Evolutionary conservation across 2,329 filamentous ascomycete species (phyloP).

Genomic region (Arthrobotrys pseudoclavata): DNA sequence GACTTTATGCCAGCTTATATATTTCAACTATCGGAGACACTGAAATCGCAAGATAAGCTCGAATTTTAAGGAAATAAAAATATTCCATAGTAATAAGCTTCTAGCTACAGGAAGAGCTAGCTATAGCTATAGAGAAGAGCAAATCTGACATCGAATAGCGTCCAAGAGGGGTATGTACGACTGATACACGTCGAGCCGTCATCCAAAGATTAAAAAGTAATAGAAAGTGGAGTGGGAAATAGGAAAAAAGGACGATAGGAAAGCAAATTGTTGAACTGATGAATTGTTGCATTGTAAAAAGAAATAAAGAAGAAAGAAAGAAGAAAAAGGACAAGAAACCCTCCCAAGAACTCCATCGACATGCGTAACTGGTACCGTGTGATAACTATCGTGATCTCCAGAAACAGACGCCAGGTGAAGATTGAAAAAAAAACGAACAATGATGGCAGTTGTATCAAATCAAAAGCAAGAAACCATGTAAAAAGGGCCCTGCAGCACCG

Average conservation of each 20-base stretch:
- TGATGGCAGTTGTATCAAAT: slow-evolving; percentile 7
- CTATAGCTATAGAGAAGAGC: background rate
- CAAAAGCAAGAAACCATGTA: background rate
- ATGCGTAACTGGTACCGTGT: slow-evolving; percentile 46
- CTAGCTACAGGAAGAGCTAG: slow-evolving; percentile 1
- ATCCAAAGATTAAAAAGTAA: background rate
- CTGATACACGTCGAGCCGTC: background rate
- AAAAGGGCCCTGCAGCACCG: slow-evolving; percentile 8
- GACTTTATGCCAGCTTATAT: too few relatives aligned
- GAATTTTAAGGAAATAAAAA: background rate
- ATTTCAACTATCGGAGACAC: background rate
- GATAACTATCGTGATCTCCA: slow-evolving; percentile 31
- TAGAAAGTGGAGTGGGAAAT: slow-evolving; percentile 29
- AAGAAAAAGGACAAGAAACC: slow-evolving; percentile 6
- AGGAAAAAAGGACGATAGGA: background rate
- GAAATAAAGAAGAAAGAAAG: background rate
- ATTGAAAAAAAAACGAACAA: background rate
- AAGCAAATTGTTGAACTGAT: background rate
- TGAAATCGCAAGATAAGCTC: background rate
- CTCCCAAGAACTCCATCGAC: slow-evolving; percentile 43
- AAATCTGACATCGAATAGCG: background rate
- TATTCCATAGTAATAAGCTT: background rate
- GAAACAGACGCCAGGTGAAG: slow-evolving; percentile 39
- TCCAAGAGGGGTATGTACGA: background rate
- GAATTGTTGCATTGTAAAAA: background rate